Evolutionary conservation across 1,284 basidiomycete genomes (phyloP), one percentile per base, ranked within the genome.

Genomic region (Volvariella volvacea): DNA sequence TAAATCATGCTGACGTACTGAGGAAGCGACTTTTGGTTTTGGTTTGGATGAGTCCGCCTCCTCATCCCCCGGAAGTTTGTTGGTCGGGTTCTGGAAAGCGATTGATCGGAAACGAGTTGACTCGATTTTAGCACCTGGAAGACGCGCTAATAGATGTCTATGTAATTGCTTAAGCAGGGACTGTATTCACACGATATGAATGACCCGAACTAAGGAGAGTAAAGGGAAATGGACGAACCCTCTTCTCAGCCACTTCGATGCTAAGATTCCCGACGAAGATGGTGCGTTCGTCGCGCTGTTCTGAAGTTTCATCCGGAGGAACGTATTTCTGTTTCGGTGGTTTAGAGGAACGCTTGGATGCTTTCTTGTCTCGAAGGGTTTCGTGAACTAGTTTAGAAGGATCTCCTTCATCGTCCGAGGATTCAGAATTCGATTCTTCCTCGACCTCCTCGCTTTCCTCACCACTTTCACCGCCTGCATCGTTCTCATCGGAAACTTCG

Each of bases 251-350:
- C 6, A 88, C 78, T 3, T 88, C 82, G 1, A 88, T 70, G 2
- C 84, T 78, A 0, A 98, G 67, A 60, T 98, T 98, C 8, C 95
- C 95, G n/a, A 99, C 65, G 60, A 98, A 99, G 42, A 97, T 71
- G 1, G 94, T 96, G 21, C 94, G 78, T 15, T 76, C 72, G 57
- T 96, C 83, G 41, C 86, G 74, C 47, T 78, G 78, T 44, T 78
- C 80, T 8, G 72, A 56, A 0, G 83, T 84, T 63, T 94, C 91
- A 43, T 76, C 79, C 19, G 64, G 53, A 0, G 87, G 88, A 1
- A 73, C 67, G 52, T 72, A 76, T 48, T 62, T 65, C 12, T 41
- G 55, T 46, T 48, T 65, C 68, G 15, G 55, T 49, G 16, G 36
- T 39, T 25, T 37, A 48, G 4, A 42, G 43, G 32, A 59, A 62